Base-by-base conservation (phyloP, 139 green algal genomes). In the Chlorella vulgaris region DNA sequence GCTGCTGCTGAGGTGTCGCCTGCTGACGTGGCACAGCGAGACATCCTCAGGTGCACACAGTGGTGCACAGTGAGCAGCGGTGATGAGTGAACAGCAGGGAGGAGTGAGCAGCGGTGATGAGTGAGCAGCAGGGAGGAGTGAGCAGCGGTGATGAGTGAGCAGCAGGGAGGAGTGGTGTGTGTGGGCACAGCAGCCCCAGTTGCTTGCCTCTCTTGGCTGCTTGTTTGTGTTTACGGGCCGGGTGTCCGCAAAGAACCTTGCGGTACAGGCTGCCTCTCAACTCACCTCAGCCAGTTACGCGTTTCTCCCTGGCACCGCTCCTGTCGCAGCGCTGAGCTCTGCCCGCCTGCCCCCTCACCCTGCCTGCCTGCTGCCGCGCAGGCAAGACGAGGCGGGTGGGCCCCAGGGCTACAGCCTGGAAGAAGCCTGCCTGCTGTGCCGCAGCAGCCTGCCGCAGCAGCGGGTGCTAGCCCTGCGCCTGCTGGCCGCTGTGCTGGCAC, bases 341-440 rank as follows among this genome's bases (percentile, higher is more conserved):
- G 15, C 15, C 47, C 13, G 15, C 13, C 47, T 24, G 10, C 47
- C 47, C 13, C 47, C 10, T 58, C 55, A 8, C 22, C 55, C 55
- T 15, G 55, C 22, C 18, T n/a, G 28, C 22, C 55, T 65, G 21
- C 22, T 65, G 18, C 55, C 15, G 55, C n/a, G 73, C 73, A 79
- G 73, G 71, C 50, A 43, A 18, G 42, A 42, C 18, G 69, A 28
- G 70, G 47, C 29, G 47, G 2, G 4, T 26, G 55, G 36, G 26
- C 78, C 79, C 0, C 51, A 87, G 29, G 89, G 91, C 29, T 93
- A 95, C 82, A 93, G 69, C 8, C 18, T 91, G 28, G 80, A 73
- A 0, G 91, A 95, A 81, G 83, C 89, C 67, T 81, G 89, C 76
- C 71, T 90, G 74, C 86, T 95, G 62, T 82, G 86, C 3, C 76